Evolutionary conservation across 164 flowering plant species (phyloP).

Genomic region (Macadamia tetraphylla): DNA sequence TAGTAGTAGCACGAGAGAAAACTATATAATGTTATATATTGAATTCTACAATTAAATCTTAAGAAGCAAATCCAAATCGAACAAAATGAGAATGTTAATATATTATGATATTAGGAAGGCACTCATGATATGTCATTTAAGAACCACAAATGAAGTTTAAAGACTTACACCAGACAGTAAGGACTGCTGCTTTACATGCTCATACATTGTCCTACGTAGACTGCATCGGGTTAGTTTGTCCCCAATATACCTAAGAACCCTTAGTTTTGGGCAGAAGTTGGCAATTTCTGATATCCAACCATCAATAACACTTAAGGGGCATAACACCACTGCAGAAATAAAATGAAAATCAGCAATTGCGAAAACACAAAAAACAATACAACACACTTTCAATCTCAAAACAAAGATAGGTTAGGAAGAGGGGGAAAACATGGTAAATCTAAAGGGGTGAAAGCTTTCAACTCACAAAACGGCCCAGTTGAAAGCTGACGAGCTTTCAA

Average conservation of each 20-base stretch:
- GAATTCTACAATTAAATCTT: neutral
- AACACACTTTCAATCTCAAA: neutral
- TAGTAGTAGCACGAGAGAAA: no score
- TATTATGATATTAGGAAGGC: neutral
- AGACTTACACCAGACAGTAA: slow-evolving; percentile 40
- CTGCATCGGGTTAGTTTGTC: slow-evolving; percentile 55
- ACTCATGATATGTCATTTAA: neutral
- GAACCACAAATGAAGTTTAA: neutral
- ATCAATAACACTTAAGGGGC: slow-evolving; percentile 92
- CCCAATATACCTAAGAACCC: slow-evolving; percentile 69
- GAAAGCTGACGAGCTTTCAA: slow-evolving; percentile 48
- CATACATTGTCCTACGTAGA: slow-evolving; percentile 40
- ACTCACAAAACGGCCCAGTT: slow-evolving; percentile 86
- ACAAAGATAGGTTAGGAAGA: no score
- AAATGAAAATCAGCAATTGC: neutral
- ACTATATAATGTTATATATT: no score
- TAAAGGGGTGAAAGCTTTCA: neutral
- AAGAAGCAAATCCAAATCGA: neutral
- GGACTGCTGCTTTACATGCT: slow-evolving; percentile 32
- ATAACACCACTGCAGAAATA: slow-evolving; percentile 62
- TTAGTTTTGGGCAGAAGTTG: slow-evolving; percentile 52
- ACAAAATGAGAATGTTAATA: neutral
- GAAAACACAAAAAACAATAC: neutral
- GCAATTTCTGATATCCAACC: slow-evolving; percentile 81
- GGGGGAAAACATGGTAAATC: no score